Base-by-base conservation (phyloP, 148 eudicot species). In the Persicaria tinctoria region DNA sequence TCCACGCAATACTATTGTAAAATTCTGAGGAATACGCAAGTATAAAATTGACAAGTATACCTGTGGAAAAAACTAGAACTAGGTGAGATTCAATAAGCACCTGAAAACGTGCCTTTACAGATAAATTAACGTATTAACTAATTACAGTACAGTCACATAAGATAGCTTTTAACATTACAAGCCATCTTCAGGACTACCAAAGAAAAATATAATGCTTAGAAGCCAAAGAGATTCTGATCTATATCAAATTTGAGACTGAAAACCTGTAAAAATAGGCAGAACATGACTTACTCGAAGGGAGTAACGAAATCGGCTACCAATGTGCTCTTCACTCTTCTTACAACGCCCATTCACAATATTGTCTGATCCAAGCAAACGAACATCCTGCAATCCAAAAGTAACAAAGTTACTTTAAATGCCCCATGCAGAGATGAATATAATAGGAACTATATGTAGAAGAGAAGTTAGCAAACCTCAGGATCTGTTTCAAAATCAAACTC, bases 401-500 rank as follows among this genome's bases (percentile, higher is more conserved):
- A 75, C 78, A 8, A 76, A 78, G 50, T 57, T 41, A 51, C 62
- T 27, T 13, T 45, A 62, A 38, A 50, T 47, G 56, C 46, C 51
- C 10, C 44, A 41, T 27, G 13, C 14, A 71, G 17, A 46, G 46
- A 60, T 20, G 53, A 18, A 46, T 46, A 27, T 63, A 16, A 68
- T 68, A 51, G n/a, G 48, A 50, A 6, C 70, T 53, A 17, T 56
- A 11, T 46, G 48, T 60, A 69, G 38, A 16, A 75, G 54, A 55
- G 45, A 62, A 46, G 27, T 17, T 49, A 66, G 73, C 53, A n/a
- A 76, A 91, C 98, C 97, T 91, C 85, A 50, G 83, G 86, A 83
- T 94, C 90, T 50, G 83, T 84, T 55, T 90, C 87, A 75, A 91
- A 88, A 88, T 94, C 97, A 70, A 94, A 88, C 83, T 94, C 98